Base-by-base conservation (phyloP, 106 monocot genomes). In the Platanthera zijinensis region DNA sequence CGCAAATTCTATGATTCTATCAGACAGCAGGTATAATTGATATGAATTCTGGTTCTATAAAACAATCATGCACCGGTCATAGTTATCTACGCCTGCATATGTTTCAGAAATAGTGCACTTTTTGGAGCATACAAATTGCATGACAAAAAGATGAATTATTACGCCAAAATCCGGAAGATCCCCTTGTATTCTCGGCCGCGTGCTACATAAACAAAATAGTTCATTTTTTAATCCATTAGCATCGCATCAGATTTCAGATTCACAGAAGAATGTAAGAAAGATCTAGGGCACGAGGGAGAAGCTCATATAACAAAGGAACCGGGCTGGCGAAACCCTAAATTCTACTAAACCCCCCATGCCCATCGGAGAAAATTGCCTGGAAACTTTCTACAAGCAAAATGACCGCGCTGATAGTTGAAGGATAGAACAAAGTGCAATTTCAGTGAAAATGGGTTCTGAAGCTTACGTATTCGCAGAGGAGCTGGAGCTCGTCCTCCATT, bases 401-500 rank as follows among this genome's bases (percentile, higher is more conserved):
- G 70, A n/a, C 70, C 46, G 17, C 15, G 9, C 5, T 1, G 22
- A 22, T 22, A 14, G 22, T 4, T 32, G n/a, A 72, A 72, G 51
- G 51, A 72, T 10, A 51, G 51, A 50, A 21, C 10, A 50, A 18
- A 21, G 51, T 51, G 51, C 17, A 18, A 72, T 17, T 70, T 70
- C 45, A 15, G 11, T 10, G 68, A 12, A 62, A 62, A 8, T 6
- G 45, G n/a, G 48, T 14, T 18, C 30, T 57, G 53, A 73, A 25
- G 32, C 52, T 49, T 80, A 85, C 88, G 78, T 87, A 87, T 87
- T 90, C 90, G 79, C 90, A 90, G 22, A 90, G 85, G 45, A 87
- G 90, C 54, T 90, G 87, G 76, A 90, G 87, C 77, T 90, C 90
- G 76, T 87, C 83, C 74, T 90, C 90, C 85, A 78, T 21, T 57